These are phyloP conservation scores for Neospermospora avenae DNA, from an alignment of 2,329 filamentous ascomycete genomes.

Conservation along the genomic window DNA sequence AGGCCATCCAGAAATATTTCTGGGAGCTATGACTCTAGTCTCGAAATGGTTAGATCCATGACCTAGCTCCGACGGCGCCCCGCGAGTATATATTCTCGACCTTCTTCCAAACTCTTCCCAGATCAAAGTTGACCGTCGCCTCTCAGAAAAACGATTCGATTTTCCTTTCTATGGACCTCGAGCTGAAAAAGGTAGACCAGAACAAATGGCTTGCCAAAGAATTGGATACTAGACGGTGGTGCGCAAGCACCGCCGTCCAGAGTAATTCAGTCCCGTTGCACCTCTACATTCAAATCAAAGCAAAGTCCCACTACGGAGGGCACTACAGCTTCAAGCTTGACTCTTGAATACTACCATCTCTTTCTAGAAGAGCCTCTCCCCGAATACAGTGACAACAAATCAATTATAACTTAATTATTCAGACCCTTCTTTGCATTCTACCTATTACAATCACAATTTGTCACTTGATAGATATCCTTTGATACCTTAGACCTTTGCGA, in stretches of 20 bases:
- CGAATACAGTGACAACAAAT: neutral
- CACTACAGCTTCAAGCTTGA: neutral
- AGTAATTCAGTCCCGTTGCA: slow-evolving; percentile 35
- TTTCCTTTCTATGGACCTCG: slow-evolving; percentile 46
- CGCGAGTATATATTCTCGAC: neutral
- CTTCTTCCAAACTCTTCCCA: slow-evolving; percentile 37
- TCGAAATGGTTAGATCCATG: neutral
- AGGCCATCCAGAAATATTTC: slow-evolving; percentile 13
- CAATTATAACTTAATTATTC: neutral
- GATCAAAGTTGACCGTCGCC: slow-evolving; percentile 52
- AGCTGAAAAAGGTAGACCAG: slow-evolving; percentile 52
- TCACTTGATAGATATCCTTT: too few relatives aligned
- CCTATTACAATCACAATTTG: neutral
- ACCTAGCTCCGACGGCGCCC: neutral
- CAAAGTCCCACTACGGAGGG: neutral
- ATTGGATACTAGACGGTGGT: slow-evolving; percentile 34
- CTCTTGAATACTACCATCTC: neutral
- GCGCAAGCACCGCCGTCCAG: slow-evolving; percentile 28
- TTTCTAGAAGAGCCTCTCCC: slow-evolving; percentile 1
- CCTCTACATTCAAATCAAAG: slow-evolving; percentile 26
- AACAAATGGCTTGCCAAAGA: slow-evolving; percentile 37
- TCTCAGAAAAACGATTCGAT: slow-evolving; percentile 56
- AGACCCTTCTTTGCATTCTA: neutral
- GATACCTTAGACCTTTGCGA: neutral
- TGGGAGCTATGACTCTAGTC: neutral